Base-by-base conservation (phyloP, 352 stramenopile species). In the Phytopythium boreale region DNA sequence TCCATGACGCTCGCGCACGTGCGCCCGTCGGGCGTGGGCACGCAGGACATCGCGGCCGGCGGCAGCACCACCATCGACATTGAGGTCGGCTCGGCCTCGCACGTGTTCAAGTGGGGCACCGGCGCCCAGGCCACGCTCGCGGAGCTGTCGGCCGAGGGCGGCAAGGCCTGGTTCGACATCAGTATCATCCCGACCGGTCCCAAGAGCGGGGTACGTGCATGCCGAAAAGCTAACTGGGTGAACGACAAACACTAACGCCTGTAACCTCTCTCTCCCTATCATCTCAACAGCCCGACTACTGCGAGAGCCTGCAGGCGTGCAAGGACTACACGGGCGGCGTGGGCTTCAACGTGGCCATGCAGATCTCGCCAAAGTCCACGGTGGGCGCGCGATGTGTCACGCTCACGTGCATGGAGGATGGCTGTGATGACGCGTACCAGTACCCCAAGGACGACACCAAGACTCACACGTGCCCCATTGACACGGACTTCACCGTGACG, bases 361-460 rank as follows among this genome's bases (percentile, higher is more conserved):
- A 84, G 68, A 89, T 93, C 62, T 65, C 72, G 0, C 79, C 82
- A 0, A 71, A 64, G 53, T 67, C 67, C 1, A 55, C 59, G 24
- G 67, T 76, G 43, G 76, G 76, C n/a, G 47, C 12, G 8, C 75
- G 77, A 24, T 93, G 80, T 50, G 50, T 69, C 9, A 74, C 71
- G n/a, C 72, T 88, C 20, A 84, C 71, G 22, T 91, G 84, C 60
- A 69, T 84, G 70, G 19, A 27, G 0, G 79, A 89, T 27, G 77
- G 68, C 17, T 93, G 84, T 49, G 15, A 20, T 2, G 82, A 93
- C 64, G 84, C 57, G 17, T 91, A 93, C 68, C 72, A 79, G 39
- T 89, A 67, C 59, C 84, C 84, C 24, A 87, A 83, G 68, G 79
- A 93, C 60, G 80, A 90, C 72, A 75, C 47, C 22, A 92, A 92